Conservation (phyloP, 2,329 filamentous ascomycete species). For the Monosporascus sp. region DNA sequence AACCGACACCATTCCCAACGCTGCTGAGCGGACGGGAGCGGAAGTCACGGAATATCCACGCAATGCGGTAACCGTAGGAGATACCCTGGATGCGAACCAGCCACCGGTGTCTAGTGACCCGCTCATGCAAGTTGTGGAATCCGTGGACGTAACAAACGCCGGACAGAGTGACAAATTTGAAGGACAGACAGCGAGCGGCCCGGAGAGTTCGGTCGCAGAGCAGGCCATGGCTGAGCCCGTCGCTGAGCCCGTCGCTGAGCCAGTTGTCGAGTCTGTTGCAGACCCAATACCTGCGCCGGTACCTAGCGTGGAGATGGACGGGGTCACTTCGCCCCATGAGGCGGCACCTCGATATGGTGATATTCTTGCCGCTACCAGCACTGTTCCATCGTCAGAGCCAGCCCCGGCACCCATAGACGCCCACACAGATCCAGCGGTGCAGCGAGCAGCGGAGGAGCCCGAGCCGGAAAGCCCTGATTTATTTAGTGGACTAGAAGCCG, state of each 20-base stretch:
- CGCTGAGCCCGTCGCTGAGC: neutral
- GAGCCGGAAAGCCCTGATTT: constrained; percentile 37
- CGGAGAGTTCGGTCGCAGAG: neutral
- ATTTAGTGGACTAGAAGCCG: constrained; percentile 41
- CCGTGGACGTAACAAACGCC: neutral
- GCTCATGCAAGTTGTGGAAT: neutral
- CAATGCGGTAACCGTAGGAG: neutral
- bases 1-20: neutral
- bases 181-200: neutral
- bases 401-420: constrained; percentile 7
- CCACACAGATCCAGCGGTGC: constrained; percentile 9
- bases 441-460: constrained; percentile 22
- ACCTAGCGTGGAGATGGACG: neutral
- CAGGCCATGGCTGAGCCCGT: neutral
- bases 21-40: neutral
- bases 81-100: neutral
- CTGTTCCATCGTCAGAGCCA: constrained; percentile 9
- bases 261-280: neutral
- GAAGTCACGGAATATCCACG: neutral
- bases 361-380: neutral
- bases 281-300: neutral
- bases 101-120: neutral
- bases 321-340: neutral
- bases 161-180: neutral
- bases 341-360: neutral